A percentile compares a stretch with the other conserved stretches of the same genome.
Evolutionary conservation across 2,329 filamentous ascomycete genomes (phyloP).

Genomic region (Amylocarpus encephaloides): DNA sequence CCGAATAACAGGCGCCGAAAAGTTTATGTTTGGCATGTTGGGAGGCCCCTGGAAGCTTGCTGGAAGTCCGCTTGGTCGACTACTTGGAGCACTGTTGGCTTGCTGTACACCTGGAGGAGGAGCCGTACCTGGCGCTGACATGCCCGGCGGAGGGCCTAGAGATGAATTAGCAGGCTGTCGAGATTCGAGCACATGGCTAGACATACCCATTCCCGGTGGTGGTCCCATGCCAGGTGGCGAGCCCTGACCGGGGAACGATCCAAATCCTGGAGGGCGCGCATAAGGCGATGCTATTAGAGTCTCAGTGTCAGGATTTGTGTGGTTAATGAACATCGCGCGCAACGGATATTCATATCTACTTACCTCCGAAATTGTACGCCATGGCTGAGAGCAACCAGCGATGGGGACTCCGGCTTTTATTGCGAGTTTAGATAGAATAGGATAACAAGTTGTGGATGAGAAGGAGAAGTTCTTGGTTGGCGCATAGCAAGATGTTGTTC

Average conservation of each 20-base stretch:
- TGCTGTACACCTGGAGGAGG: conserved; percentile 73
- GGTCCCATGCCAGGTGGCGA: conserved; percentile 63
- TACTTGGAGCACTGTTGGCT: conserved; percentile 66
- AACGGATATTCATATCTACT: conserved; percentile 7
- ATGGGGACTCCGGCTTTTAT: neutral
- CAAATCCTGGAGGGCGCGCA: conserved; percentile 68
- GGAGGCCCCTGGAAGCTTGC: conserved; percentile 80
- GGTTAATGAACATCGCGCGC: neutral
- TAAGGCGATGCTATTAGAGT: conserved; percentile 41
- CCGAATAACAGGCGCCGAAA: conserved; percentile 92
- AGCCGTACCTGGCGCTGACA: conserved; percentile 75
- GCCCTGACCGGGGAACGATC: conserved; percentile 57
- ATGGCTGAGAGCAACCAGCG: conserved; percentile 14
- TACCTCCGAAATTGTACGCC: conserved; percentile 33
- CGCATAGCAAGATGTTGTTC: neutral
- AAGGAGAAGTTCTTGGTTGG: neutral
- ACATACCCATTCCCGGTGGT: conserved; percentile 76
- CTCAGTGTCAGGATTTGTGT: conserved; percentile 10
- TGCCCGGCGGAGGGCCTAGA: conserved; percentile 69
- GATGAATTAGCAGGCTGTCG: conserved; percentile 10
- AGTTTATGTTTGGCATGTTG: conserved; percentile 97
- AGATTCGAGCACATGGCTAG: conserved; percentile 5
- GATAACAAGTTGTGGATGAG: too few species aligned
- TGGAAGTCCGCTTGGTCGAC: conserved; percentile 73
- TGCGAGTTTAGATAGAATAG: too few species aligned